Conservation (phyloP, 345 rosid species). For the Cardamine resedifolia region DNA sequence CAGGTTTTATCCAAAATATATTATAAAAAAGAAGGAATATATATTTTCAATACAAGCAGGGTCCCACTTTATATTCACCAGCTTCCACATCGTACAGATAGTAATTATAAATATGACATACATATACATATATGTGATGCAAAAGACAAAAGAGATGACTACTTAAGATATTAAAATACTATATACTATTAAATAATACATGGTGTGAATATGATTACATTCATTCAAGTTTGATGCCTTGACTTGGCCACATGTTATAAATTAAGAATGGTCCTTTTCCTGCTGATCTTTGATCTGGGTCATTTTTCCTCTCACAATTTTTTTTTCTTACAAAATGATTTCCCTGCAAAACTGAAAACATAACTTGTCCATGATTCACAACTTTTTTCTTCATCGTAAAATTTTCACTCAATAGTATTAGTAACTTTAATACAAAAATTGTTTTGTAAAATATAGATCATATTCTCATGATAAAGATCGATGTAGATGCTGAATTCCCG, state of each 20-base stretch:
- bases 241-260: constrained; percentile 34
- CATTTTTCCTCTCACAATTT: neutral
- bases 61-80: neutral
- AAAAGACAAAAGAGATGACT: constrained; percentile 28
- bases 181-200: neutral
- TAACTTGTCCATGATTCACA: constrained; percentile 29
- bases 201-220: constrained; percentile 31
- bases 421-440: neutral
- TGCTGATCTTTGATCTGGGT: constrained; percentile 25
- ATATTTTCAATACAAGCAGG: neutral
- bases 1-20: too few relatives aligned
- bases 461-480: too few relatives aligned
- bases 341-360: constrained; percentile 20
- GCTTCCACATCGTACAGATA: constrained; percentile 19
- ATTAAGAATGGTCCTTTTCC: constrained; percentile 16
- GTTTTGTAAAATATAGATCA: too few relatives aligned
- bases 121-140: neutral
- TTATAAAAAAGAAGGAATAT: too few relatives aligned
- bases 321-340: constrained; percentile 12
- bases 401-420: constrained; percentile 10
- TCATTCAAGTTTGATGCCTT: constrained; percentile 30
- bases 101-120: constrained; percentile 5
- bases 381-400: constrained; percentile 24
- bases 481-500: too few relatives aligned
- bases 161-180: neutral